A percentile compares a stretch with the other conserved stretches of the same genome.
Conservation (phyloP, 73 alveolate species). For the Stentor coeruleus region DNA sequence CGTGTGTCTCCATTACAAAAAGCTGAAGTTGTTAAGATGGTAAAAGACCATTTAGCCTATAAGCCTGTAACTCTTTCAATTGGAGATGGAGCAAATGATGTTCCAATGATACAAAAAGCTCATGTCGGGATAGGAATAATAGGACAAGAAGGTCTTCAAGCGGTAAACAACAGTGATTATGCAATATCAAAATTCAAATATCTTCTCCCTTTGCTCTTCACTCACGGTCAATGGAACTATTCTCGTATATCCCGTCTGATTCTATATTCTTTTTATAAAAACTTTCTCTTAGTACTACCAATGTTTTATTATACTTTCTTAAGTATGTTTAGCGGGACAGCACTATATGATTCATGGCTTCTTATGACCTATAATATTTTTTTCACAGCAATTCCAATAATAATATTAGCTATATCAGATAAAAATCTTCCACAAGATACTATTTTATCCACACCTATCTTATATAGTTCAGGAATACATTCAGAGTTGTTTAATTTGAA, state of each 20-base stretch:
- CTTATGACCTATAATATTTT: constrained; percentile 53
- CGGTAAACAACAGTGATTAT: constrained; percentile 79
- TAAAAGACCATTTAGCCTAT: constrained; percentile 38
- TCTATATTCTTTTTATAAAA: constrained; percentile 74
- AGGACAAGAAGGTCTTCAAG: constrained; percentile 59
- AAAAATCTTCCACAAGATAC: constrained; percentile 29
- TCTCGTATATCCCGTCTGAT: constrained; percentile 59
- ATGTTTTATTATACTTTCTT: constrained; percentile 67
- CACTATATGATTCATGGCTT: constrained; percentile 51
- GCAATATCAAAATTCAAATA: constrained; percentile 70
- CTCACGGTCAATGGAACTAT: constrained; percentile 90
- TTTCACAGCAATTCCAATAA: constrained; percentile 77
- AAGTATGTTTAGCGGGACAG: constrained; percentile 80
- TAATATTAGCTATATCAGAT: constrained; percentile 65
- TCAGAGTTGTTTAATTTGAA: constrained; percentile 28
- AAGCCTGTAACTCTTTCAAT: constrained; percentile 48
- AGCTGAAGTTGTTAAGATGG: constrained; percentile 17
- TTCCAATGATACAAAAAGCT: constrained; percentile 28
- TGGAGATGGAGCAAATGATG: constrained; percentile 92
- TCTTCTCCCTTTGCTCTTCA: constrained; percentile 69
- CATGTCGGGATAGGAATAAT: constrained; percentile 20
- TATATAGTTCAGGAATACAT: not conserved
- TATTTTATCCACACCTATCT: not conserved
- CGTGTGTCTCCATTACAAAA: constrained; percentile 10
- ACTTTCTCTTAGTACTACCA: constrained; percentile 62